Evolutionary conservation across 2,329 filamentous ascomycete genomes (phyloP).

Genomic region (Trichoderma sp.): DNA sequence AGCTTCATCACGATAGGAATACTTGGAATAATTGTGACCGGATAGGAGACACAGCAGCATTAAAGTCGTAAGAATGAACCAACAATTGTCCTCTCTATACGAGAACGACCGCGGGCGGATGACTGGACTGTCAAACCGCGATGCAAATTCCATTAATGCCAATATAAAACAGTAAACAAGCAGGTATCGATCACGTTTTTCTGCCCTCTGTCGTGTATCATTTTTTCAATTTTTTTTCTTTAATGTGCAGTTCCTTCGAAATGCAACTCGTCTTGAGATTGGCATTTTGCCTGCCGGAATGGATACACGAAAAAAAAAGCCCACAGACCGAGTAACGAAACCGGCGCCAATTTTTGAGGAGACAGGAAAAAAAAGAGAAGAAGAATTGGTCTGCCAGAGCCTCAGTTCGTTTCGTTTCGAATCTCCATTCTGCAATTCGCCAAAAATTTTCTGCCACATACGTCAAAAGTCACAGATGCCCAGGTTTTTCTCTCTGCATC

Average conservation of each 20-base stretch:
- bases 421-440: constrained; percentile 22
- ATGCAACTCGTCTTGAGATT: constrained; percentile 13
- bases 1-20: neutral
- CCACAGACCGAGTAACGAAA: constrained; percentile 19
- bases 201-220: constrained; percentile 18
- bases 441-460: constrained; percentile 18
- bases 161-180: constrained; percentile 21
- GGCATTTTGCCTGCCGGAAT: constrained; percentile 12
- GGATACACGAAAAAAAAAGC: constrained; percentile 15
- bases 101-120: constrained; percentile 4
- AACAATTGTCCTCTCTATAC: neutral
- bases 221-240: constrained; percentile 20
- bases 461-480: constrained; percentile 24
- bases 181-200: constrained; percentile 21
- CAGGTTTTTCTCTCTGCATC: constrained; percentile 29
- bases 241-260: constrained; percentile 21
- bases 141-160: constrained; percentile 23
- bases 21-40: neutral
- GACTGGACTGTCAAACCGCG: constrained; percentile 16
- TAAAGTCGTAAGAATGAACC: constrained; percentile 7
- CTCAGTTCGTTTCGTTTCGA: constrained; percentile 23
- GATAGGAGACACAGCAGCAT: neutral
- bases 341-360: constrained; percentile 15
- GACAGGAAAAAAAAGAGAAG: neutral
- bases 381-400: constrained; percentile 18